Conservation (phyloP, 305 asterid species). For the Fraxinus albicans region DNA sequence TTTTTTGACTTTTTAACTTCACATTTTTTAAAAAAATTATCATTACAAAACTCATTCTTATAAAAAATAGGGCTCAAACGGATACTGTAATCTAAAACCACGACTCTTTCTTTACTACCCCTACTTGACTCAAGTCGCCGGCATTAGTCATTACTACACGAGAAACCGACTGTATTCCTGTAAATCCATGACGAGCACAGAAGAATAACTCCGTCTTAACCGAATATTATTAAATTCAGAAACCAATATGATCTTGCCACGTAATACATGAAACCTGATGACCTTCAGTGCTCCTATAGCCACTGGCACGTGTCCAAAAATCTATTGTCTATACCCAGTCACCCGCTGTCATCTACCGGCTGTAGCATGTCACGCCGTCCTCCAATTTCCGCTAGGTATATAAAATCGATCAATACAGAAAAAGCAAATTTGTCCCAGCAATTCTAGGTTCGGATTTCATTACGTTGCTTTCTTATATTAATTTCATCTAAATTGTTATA, state of each 20-base stretch:
- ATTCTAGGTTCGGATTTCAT: conserved; percentile 38
- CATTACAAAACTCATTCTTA: background rate
- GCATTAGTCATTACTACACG: background rate
- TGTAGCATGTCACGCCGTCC: conserved; percentile 43
- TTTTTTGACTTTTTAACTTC: background rate
- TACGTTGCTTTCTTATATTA: background rate
- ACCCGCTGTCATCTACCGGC: conserved; percentile 34
- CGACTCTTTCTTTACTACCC: background rate
- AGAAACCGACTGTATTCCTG: background rate
- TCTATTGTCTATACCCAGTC: conserved; percentile 45
- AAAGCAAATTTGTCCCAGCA: conserved; percentile 24
- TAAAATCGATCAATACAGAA: conserved; percentile 35
- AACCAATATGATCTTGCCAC: conserved; percentile 45
- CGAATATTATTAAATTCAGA: conserved; percentile 14
- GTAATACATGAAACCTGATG: conserved; percentile 19
- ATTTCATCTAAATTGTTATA: background rate
- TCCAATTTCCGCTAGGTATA: conserved; percentile 64
- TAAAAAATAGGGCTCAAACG: background rate
- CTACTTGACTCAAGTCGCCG: background rate
- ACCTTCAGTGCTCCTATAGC: conserved; percentile 21
- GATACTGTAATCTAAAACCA: background rate
- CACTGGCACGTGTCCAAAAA: conserved; percentile 33
- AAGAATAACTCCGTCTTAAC: conserved; percentile 6
- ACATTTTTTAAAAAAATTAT: background rate
- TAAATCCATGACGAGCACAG: background rate